Conservation (phyloP, 371 early-diverging fungal genomes). For the Actinomortierella wolfii region DNA sequence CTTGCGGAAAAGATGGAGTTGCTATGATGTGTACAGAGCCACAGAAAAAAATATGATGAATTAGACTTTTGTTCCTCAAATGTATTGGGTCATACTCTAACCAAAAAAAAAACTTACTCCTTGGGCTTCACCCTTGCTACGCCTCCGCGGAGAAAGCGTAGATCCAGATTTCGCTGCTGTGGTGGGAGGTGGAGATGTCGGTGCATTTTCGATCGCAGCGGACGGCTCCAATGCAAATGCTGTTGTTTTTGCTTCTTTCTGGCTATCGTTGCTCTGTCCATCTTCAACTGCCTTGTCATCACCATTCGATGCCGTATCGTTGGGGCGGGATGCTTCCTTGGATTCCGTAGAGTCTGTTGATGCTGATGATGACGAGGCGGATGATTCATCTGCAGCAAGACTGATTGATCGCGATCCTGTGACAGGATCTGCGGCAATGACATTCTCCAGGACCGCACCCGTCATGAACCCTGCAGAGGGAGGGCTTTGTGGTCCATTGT, state of each 20-base stretch:
- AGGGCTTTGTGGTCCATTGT: no score
- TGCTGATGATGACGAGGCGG: background rate
- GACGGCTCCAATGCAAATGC: no score
- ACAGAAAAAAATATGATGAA: background rate
- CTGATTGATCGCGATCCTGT: no score
- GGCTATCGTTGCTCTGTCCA: no score
- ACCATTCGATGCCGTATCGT: no score
- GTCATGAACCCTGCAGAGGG: no score
- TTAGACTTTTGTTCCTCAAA: background rate
- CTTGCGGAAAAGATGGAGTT: constrained; percentile 26
- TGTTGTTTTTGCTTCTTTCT: no score
- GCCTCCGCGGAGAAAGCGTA: background rate
- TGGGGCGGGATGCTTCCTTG: no score
- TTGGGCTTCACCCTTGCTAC: constrained; percentile 18
- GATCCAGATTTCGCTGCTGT: background rate
- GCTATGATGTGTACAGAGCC: background rate
- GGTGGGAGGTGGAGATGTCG: background rate
- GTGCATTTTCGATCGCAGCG: background rate
- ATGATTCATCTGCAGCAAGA: background rate
- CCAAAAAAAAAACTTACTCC: constrained; percentile 11
- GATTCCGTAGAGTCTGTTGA: background rate
- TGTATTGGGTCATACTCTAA: background rate
- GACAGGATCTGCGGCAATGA: no score
- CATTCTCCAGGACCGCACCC: no score
- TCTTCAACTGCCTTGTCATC: no score